Conservation (phyloP, 73 alveolate species). For the Uronychia setigera region DNA sequence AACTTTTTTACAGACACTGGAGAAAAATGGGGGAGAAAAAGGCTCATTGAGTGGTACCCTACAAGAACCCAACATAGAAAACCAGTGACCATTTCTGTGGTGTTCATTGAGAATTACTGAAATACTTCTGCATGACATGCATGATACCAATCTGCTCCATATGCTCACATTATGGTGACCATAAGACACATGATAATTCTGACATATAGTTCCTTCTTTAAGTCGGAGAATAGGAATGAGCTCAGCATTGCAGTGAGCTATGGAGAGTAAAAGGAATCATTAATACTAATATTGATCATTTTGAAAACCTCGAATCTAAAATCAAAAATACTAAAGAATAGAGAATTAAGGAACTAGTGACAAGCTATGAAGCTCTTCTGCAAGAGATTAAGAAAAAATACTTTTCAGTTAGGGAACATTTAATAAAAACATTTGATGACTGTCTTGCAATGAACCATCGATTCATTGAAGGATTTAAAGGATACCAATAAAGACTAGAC, state of each 20-base stretch:
- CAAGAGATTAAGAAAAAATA: not conserved
- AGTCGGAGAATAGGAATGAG: slow-evolving; percentile 1
- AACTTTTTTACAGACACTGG: slow-evolving; percentile 40
- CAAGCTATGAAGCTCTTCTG: not conserved
- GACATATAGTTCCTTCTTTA: not conserved
- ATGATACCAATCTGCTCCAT: slow-evolving; percentile 30
- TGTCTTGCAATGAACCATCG: slow-evolving; percentile 11
- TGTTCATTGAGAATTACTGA: slow-evolving; percentile 25
- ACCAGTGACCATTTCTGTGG: slow-evolving; percentile 40
- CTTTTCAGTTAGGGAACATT: not conserved
- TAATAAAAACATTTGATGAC: slow-evolving; percentile 28
- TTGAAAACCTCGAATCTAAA: slow-evolving; percentile 4
- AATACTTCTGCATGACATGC: slow-evolving; percentile 22
- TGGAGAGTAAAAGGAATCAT: slow-evolving; percentile 13
- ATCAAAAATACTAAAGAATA: not conserved
- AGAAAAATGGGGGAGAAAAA: slow-evolving; percentile 47
- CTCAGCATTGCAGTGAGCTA: not conserved
- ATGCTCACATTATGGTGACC: slow-evolving; percentile 19
- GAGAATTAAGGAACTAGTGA: not conserved
- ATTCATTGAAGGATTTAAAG: slow-evolving; percentile 19
- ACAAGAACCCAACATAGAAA: slow-evolving; percentile 12
- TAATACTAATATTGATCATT: slow-evolving; percentile 11
- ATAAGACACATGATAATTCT: not conserved
- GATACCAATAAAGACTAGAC: slow-evolving; percentile 3
- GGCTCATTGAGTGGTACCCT: slow-evolving; percentile 52